These are phyloP conservation scores for Fusarium mundagurra DNA, from an alignment of 2,329 filamentous ascomycete genomes.

Conservation along the genomic window DNA sequence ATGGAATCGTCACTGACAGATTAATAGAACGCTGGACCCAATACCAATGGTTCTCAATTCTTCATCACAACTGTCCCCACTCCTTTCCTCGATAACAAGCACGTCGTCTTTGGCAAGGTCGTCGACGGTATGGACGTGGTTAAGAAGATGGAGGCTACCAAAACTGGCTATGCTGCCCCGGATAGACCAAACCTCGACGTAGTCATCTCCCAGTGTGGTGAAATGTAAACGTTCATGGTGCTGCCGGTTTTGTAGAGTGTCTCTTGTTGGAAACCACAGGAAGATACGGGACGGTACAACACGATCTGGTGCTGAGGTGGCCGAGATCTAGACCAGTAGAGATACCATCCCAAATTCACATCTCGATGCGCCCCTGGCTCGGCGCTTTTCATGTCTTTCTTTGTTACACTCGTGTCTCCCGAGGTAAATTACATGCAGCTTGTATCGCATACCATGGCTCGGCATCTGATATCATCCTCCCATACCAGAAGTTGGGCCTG, in stretches of 20 bases:
- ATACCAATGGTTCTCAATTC: conserved; percentile 96
- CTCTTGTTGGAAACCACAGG: not conserved
- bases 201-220: conserved; percentile 85
- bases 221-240: conserved; percentile 72
- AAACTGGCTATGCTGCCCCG: conserved; percentile 76
- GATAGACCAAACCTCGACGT: conserved; percentile 90
- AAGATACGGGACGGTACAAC: not conserved
- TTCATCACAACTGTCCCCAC: conserved; percentile 94
- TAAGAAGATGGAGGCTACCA: conserved; percentile 89
- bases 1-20: not conserved
- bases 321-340: conserved; percentile 26
- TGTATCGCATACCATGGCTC: not conserved
- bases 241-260: not conserved
- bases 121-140: conserved; percentile 91
- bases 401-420: conserved; percentile 16
- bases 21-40: conserved; percentile 82
- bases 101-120: conserved; percentile 94
- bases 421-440: conserved; percentile 1
- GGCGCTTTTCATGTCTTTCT: conserved; percentile 27
- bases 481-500: not conserved
- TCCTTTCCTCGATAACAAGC: conserved; percentile 89
- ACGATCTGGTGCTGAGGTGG: conserved; percentile 4
- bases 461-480: not conserved
- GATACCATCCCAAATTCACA: conserved; percentile 32
- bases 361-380: conserved; percentile 16